Conservation (phyloP, 73 alveolate genomes). For the Uronychia binucleata region DNA sequence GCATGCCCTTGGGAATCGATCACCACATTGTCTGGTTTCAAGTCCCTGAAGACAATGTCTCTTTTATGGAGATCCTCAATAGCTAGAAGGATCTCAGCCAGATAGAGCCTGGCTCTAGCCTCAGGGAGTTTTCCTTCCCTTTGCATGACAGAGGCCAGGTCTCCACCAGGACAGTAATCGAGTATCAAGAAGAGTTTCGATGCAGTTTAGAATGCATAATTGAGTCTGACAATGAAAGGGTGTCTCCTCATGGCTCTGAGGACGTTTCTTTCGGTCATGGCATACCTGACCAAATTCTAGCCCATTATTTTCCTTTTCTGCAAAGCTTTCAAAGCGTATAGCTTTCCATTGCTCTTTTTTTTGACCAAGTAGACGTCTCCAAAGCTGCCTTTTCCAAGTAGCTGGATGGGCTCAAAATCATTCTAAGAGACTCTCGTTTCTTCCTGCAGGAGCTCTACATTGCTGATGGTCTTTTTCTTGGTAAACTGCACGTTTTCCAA, state of each 20-base stretch:
- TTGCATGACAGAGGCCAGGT: conserved; percentile 77
- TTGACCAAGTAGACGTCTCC: conserved; percentile 86
- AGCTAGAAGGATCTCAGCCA: conserved; percentile 91
- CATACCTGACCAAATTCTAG: conserved; percentile 83
- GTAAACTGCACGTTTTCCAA: conserved; percentile 84
- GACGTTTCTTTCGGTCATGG: conserved; percentile 91
- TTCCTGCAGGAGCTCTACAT: conserved; percentile 59
- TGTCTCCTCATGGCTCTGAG: conserved; percentile 78
- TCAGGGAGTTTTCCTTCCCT: conserved; percentile 88
- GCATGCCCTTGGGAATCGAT: conserved; percentile 95
- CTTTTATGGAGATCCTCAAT: conserved; percentile 88
- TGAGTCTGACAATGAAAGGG: conserved; percentile 94
- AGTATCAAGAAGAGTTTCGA: conserved; percentile 81
- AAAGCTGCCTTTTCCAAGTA: conserved; percentile 89
- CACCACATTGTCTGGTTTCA: conserved; percentile 97
- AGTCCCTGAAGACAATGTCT: conserved; percentile 94
- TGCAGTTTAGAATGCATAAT: conserved; percentile 92
- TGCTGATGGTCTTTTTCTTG: conserved; percentile 43
- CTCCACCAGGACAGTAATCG: conserved; percentile 97
- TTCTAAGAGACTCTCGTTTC: conserved; percentile 57
- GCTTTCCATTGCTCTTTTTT: conserved; percentile 33
- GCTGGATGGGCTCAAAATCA: conserved; percentile 62
- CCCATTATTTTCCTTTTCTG: conserved; percentile 83
- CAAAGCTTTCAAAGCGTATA: conserved; percentile 89
- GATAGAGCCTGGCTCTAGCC: conserved; percentile 86